These are phyloP conservation scores for Aurantiochytrium sp. DNA, from an alignment of 108 stramenopile species.

Conservation along the genomic window DNA sequence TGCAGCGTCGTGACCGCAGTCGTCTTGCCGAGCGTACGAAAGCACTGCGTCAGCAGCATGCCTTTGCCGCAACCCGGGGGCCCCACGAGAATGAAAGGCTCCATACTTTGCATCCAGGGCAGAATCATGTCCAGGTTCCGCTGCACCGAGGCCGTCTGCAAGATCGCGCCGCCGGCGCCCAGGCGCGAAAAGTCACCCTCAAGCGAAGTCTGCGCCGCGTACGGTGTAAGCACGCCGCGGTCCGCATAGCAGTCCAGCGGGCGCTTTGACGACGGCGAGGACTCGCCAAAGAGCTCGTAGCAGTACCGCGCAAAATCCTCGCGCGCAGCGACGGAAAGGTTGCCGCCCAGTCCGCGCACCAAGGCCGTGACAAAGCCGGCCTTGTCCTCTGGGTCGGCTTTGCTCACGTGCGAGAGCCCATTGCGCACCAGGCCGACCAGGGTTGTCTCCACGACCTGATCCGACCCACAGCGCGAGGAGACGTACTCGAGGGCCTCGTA, in stretches of 20 bases:
- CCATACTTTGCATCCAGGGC: slow-evolving; percentile 48
- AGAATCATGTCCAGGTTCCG: slow-evolving; percentile 44
- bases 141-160: slow-evolving; percentile 51
- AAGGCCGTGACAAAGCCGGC: slow-evolving; percentile 49
- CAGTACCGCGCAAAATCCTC: slow-evolving; percentile 50
- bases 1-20: slow-evolving; percentile 49
- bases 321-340: slow-evolving; percentile 44
- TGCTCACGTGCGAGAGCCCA: slow-evolving; percentile 49
- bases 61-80: slow-evolving; percentile 63
- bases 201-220: neutral
- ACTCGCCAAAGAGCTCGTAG: slow-evolving; percentile 50
- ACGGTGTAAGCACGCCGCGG: slow-evolving; percentile 28
- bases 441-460: slow-evolving; percentile 59
- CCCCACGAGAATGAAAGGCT: slow-evolving; percentile 61
- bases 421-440: slow-evolving; percentile 58
- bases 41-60: slow-evolving; percentile 46
- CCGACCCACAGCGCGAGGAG: neutral
- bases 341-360: slow-evolving; percentile 61
- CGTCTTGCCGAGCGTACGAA: neutral
- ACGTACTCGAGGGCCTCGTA: slow-evolving; percentile 42
- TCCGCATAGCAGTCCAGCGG: slow-evolving; percentile 44
- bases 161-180: slow-evolving; percentile 32
- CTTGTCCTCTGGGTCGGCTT: neutral
- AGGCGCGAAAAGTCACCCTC: neutral
- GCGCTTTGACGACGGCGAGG: slow-evolving; percentile 47